Evolutionary conservation across 1,284 basidiomycete genomes (phyloP).

Genomic region (Athelia sp.): DNA sequence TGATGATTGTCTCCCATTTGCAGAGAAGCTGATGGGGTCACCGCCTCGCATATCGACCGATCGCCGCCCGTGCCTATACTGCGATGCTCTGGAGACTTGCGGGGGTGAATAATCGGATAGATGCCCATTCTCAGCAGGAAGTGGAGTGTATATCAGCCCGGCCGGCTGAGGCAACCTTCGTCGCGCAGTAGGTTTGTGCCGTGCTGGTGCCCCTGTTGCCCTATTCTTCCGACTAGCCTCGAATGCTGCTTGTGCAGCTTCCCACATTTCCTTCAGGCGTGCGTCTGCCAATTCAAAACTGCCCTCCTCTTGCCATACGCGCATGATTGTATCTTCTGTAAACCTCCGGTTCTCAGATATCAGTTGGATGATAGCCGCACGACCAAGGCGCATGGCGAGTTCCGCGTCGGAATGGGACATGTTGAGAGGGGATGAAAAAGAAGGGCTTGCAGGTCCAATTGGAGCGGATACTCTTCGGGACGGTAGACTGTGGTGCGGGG

Average conservation of each 20-base stretch:
- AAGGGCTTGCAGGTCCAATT: neutral
- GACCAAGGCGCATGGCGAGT: neutral
- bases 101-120: slow-evolving; percentile 1
- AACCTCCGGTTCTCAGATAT: slow-evolving; percentile 1
- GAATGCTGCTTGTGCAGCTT: neutral
- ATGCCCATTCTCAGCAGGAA: neutral
- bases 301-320: neutral
- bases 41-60: neutral
- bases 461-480: neutral
- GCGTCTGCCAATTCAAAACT: neutral
- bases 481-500: neutral
- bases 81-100: neutral
- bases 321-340: neutral
- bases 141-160: neutral
- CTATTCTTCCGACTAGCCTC: neutral
- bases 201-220: neutral
- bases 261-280: neutral
- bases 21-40: neutral
- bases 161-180: neutral
- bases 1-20: neutral
- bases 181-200: neutral
- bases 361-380: neutral
- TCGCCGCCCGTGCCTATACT: neutral
- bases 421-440: neutral
- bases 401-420: neutral